Conservation (phyloP, 495 filamentous ascomycete genomes). For the Wilcoxina mikolae region DNA sequence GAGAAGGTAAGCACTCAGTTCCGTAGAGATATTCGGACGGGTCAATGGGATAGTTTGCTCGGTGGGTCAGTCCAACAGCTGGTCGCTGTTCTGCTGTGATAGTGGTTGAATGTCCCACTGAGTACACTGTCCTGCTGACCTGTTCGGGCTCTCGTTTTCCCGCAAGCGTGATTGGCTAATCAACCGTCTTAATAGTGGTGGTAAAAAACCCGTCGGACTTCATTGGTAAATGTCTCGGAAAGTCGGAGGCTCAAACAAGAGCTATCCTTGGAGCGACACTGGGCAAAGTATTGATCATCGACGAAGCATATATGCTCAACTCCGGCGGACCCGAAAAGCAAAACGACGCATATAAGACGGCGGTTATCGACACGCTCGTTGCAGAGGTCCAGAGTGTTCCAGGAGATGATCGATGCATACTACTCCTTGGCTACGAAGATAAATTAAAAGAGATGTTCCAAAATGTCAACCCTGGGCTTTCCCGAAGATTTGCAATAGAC, state of each 20-base stretch:
- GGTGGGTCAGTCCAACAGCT: too few species aligned
- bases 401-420: conserved; percentile 62
- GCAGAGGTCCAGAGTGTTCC: conserved; percentile 65
- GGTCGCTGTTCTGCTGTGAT: too few species aligned
- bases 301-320: conserved; percentile 52
- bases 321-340: conserved; percentile 3
- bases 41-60: neutral
- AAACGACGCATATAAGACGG: conserved; percentile 45
- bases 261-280: conserved; percentile 48
- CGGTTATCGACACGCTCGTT: conserved; percentile 65
- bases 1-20: conserved; percentile 55
- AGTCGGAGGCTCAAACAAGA: conserved; percentile 58
- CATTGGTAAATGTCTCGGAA: conserved; percentile 46
- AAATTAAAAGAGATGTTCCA: conserved; percentile 66
- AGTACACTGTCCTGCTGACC: conserved; percentile 14
- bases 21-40: too few species aligned
- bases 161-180: too few species aligned
- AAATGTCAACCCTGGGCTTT: conserved; percentile 62
- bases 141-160: conserved; percentile 34
- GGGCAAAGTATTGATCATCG: conserved; percentile 64
- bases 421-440: conserved; percentile 65
- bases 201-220: conserved; percentile 63
- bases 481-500: conserved; percentile 50
- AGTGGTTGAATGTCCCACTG: too few species aligned
- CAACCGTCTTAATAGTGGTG: conserved; percentile 40